Conservation (phyloP, 176 grass and related monocot genomes). For the Neostapfia colusana region DNA sequence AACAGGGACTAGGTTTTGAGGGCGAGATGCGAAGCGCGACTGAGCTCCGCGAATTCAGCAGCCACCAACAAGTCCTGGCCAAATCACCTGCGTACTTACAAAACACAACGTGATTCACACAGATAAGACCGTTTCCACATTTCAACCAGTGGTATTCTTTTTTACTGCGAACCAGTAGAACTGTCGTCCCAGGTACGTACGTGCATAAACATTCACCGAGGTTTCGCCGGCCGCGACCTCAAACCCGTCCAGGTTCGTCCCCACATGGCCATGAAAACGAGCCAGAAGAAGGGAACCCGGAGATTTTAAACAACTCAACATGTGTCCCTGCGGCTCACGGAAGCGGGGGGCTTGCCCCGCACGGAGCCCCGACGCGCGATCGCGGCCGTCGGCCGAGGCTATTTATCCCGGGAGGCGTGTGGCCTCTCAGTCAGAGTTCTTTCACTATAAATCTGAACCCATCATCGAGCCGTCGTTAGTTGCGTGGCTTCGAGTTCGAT, state of each 20-base stretch:
- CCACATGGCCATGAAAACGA: constrained; percentile 1
- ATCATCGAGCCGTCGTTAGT: constrained; percentile 4
- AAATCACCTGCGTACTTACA: not conserved
- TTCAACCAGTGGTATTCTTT: not conserved
- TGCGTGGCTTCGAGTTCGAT: constrained; percentile 13
- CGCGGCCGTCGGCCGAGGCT: constrained; percentile 18
- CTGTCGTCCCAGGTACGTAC: not conserved
- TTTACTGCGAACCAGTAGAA: not conserved
- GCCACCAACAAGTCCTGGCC: not conserved
- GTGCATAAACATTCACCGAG: not conserved
- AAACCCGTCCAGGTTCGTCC: constrained; percentile 36
- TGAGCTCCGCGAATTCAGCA: not conserved
- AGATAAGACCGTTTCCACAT: not conserved
- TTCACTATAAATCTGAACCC: not conserved
- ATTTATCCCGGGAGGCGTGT: constrained; percentile 16
- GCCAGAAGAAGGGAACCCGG: not conserved
- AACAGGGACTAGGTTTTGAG: too few species aligned
- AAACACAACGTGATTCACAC: not conserved
- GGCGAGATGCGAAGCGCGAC: not conserved
- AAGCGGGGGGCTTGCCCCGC: constrained; percentile 28
- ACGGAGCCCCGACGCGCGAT: constrained; percentile 2
- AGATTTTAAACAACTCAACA: not conserved
- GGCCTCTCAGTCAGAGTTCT: not conserved
- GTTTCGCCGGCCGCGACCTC: constrained; percentile 14
- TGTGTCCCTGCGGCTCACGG: constrained; percentile 32